Percentiles rank a stretch among this genome's conserved stretches.
phyloP scores from a whole-genome alignment of 2,329 filamentous ascomycete genomes.

The Trichophyton simii region DNA sequence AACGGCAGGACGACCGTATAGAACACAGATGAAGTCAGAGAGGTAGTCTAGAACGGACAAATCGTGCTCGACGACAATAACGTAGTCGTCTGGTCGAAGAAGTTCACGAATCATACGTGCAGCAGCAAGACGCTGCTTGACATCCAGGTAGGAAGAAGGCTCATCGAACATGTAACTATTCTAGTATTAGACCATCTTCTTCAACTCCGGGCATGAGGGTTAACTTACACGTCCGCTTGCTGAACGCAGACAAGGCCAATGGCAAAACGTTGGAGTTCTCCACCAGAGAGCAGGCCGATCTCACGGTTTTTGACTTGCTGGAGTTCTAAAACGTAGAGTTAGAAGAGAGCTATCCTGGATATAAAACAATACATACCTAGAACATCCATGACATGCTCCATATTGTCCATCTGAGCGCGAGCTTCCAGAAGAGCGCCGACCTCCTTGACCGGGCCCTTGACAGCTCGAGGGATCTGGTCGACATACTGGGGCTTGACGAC shows the following conservation, averaged over 20 bases:
- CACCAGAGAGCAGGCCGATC: conserved; percentile 80
- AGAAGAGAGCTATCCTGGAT: not conserved
- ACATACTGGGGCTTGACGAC: conserved; percentile 99
- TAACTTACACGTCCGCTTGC: conserved; percentile 68
- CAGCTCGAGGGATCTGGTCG: conserved; percentile 89
- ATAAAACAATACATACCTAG: conserved; percentile 40
- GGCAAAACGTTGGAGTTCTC: conserved; percentile 95
- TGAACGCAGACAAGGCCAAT: conserved; percentile 94
- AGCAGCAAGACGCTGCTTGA: conserved; percentile 93
- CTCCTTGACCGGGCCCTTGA: conserved; percentile 66
- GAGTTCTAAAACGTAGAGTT: conserved; percentile 46
- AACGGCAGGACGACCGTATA: conserved; percentile 88
- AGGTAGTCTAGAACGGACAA: conserved; percentile 96
- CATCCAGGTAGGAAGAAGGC: conserved; percentile 96
- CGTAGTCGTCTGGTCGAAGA: conserved; percentile 77
- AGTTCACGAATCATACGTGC: conserved; percentile 86
- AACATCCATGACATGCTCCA: conserved; percentile 67
- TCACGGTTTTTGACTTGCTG: conserved; percentile 86
- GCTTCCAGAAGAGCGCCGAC: conserved; percentile 68
- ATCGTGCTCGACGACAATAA: conserved; percentile 99
- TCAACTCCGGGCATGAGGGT: not conserved
- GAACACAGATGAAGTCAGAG: conserved; percentile 93
- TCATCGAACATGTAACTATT: conserved; percentile 96
- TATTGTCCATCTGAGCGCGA: conserved; percentile 63
- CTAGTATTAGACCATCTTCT: not conserved